Conservation (phyloP, 768 basidiomycete genomes). For the Bullera alba region DNA sequence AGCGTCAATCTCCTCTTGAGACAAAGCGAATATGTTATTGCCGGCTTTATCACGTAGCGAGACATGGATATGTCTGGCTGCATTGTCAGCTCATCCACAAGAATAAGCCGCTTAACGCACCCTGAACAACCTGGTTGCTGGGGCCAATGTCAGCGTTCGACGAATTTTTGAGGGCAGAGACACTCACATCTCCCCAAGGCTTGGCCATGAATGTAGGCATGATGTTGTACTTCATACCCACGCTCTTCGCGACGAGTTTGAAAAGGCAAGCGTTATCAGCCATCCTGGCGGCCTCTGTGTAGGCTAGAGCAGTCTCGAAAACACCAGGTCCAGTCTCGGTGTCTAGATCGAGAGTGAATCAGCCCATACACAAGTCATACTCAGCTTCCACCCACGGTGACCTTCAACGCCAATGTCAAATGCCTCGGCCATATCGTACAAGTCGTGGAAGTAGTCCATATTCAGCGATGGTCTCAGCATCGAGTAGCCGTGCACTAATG, state of each 20-base stretch:
- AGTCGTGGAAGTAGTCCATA: constrained; percentile 75
- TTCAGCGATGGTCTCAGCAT: constrained; percentile 84
- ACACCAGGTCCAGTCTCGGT: constrained; percentile 48
- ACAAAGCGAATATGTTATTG: constrained; percentile 70
- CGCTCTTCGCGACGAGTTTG: constrained; percentile 84
- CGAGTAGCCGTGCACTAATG: constrained; percentile 91
- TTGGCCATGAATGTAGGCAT: constrained; percentile 98
- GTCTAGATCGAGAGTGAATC: constrained; percentile 19
- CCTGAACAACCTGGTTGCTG: constrained; percentile 94
- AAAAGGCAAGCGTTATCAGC: constrained; percentile 65
- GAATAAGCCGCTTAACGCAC: constrained; percentile 47
- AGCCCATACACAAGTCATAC: not conserved
- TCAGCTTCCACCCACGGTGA: constrained; percentile 56
- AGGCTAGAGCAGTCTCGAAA: constrained; percentile 46
- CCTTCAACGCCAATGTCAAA: constrained; percentile 81
- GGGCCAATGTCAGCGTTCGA: not conserved
- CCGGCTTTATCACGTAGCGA: constrained; percentile 65
- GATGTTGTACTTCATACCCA: constrained; percentile 80
- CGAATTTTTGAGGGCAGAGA: not conserved
- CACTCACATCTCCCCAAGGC: constrained; percentile 79
- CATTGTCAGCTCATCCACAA: constrained; percentile 1
- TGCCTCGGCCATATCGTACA: constrained; percentile 61
- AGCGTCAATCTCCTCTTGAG: constrained; percentile 55
- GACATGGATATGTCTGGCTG: constrained; percentile 69
- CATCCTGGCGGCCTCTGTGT: constrained; percentile 43